Percentiles rank a stretch among this genome's conserved stretches.
Conservation (phyloP, 208 protist genomes). For the Zelonia costaricensis region DNA sequence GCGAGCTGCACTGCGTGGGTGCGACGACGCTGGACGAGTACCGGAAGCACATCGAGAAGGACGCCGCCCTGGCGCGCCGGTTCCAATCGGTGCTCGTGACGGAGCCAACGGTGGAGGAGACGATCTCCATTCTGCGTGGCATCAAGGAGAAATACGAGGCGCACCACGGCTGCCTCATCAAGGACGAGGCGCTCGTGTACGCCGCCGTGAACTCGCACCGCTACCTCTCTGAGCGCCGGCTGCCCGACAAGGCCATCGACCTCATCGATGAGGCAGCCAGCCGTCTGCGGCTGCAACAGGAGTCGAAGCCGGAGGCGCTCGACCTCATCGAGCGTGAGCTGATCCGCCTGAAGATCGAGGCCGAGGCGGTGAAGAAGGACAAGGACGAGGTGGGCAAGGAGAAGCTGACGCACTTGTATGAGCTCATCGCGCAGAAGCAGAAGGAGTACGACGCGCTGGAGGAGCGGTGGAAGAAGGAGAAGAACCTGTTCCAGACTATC, state of each 20-base stretch:
- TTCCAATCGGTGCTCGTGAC: conserved; percentile 98
- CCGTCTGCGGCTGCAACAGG: conserved; percentile 92
- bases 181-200: conserved; percentile 90
- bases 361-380: conserved; percentile 93
- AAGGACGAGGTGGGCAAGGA: conserved; percentile 90
- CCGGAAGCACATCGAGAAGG: conserved; percentile 97
- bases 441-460: conserved; percentile 88
- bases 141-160: conserved; percentile 94
- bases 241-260: conserved; percentile 99
- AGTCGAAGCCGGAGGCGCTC: conserved; percentile 96
- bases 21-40: conserved; percentile 99
- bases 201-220: conserved; percentile 91
- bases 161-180: conserved; percentile 91
- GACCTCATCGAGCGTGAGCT: conserved; percentile 94
- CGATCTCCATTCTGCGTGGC: conserved; percentile 97
- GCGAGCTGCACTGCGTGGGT: conserved; percentile 97
- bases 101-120: conserved; percentile 97
- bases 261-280: conserved; percentile 97
- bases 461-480: conserved; percentile 86
- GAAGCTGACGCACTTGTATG: conserved; percentile 75
- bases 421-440: conserved; percentile 71
- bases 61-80: conserved; percentile 97
- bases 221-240: conserved; percentile 96
- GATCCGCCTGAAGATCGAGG: conserved; percentile 93
- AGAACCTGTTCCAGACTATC: conserved; percentile 86